Evolutionary conservation across 768 basidiomycete species (phyloP), one percentile per base, ranked within the genome.

Genomic region (Crucibulum laeve): DNA sequence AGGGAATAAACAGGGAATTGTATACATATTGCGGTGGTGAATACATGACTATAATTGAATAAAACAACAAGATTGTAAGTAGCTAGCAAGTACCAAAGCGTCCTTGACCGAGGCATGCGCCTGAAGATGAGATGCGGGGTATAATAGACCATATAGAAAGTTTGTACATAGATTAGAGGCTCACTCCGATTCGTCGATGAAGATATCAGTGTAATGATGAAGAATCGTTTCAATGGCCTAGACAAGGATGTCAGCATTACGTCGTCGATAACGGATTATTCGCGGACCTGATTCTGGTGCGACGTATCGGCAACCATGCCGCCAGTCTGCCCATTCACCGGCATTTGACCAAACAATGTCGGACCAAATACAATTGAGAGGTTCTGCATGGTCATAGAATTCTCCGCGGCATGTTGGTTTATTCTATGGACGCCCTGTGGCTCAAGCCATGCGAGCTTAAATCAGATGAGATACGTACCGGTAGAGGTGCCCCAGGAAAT

Each of bases 311-410:
- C 13, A 18, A 37, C 80, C 72, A 88, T 86, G 42, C 53, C 60
- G n/a, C 74, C 75, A 40, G 70, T 71, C 44, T 76, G 70, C 8
- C 70, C 76, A 44, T 72, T 74, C 18, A 69, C 66, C 3, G 82
- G 76, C 32, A 77, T 70, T 53, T 79, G 78, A n/a, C 92, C 85
- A 54, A 97, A 87, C 17, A 99, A 69, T 4, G 95, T 98, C n/a
- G 94, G 96, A 3, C 96, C 96, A 64, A 99, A 98, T 15, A 99
- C 91, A 55, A 98, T 96, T 4, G 91, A 84, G 21, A 99, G 68
- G 63, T 98, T 98, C 52, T 88, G 86, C 49, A 87, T 82, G 4
- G 87, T 83, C 95, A 98, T 97, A 26, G 87, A 83, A 62, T 97
- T 98, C 34, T 82, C 76, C 8, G 76, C 61, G 48, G 91, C 83